Conservation (phyloP, 2,329 filamentous ascomycete genomes). For the Triangularia setosa region DNA sequence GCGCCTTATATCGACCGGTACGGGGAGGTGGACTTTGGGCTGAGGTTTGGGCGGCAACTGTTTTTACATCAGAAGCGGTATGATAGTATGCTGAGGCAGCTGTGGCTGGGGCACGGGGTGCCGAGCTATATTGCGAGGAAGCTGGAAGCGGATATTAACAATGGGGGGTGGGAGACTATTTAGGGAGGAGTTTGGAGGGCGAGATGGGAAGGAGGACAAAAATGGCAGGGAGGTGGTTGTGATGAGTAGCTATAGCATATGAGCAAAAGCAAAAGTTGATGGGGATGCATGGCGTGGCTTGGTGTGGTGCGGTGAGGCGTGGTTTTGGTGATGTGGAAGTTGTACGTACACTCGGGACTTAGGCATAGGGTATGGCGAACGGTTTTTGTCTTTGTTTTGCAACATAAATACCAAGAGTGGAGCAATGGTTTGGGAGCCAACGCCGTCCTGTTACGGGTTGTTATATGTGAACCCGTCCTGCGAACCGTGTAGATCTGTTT, state of each 20-base stretch:
- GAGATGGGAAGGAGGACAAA: too few species aligned
- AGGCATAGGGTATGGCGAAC: background rate
- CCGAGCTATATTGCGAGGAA: constrained; percentile 86
- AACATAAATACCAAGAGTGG: too few species aligned
- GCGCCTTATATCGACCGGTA: constrained; percentile 95
- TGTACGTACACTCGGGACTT: background rate
- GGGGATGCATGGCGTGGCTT: background rate
- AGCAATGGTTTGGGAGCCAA: too few species aligned
- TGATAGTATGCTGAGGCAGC: constrained; percentile 77
- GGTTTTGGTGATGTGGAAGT: background rate
- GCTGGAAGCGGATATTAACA: constrained; percentile 93
- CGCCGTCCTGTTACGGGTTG: too few species aligned
- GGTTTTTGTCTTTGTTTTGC: background rate
- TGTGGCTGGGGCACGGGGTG: constrained; percentile 83
- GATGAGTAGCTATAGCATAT: too few species aligned
- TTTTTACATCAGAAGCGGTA: constrained; percentile 93
- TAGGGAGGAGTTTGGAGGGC: background rate
- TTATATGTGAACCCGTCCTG: too few species aligned
- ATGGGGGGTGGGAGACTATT: constrained; percentile 93
- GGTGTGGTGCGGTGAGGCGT: background rate
- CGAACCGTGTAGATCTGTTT: too few species aligned
- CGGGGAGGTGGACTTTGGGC: constrained; percentile 89
- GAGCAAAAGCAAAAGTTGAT: background rate
- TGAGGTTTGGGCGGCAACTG: constrained; percentile 81
- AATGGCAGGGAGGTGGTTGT: too few species aligned